phyloP scores from a whole-genome alignment of 2,329 filamentous ascomycete species.

The Talaromyces pinophilus region DNA sequence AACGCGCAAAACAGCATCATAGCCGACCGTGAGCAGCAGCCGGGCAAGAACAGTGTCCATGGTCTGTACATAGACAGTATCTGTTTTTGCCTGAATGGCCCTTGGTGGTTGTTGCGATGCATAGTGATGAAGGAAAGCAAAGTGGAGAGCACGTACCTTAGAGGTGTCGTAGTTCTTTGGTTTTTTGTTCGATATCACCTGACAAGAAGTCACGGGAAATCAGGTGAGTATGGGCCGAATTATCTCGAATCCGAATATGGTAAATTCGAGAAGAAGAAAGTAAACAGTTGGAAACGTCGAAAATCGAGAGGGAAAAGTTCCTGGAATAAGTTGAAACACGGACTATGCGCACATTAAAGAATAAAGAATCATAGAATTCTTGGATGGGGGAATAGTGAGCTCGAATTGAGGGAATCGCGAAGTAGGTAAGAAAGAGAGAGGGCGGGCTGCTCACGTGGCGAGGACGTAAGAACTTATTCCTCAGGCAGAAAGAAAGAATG shows the following conservation, averaged over 20 bases:
- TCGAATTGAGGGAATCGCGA: constrained; percentile 27
- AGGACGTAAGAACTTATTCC: constrained; percentile 29
- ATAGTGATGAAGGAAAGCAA: constrained; percentile 5
- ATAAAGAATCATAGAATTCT: constrained; percentile 8
- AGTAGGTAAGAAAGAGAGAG: constrained; percentile 30
- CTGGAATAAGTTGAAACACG: background rate
- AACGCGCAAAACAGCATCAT: constrained; percentile 16
- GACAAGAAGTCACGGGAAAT: constrained; percentile 45
- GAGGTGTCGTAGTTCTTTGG: constrained; percentile 4
- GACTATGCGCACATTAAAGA: constrained; percentile 1
- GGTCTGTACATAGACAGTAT: background rate
- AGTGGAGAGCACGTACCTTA: constrained; percentile 22
- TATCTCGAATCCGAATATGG: constrained; percentile 30
- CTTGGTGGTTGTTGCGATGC: constrained; percentile 16
- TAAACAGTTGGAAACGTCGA: constrained; percentile 23
- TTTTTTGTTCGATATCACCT: constrained; percentile 39
- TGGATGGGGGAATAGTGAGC: background rate
- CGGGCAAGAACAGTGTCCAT: constrained; percentile 6
- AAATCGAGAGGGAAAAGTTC: constrained; percentile 19
- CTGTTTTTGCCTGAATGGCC: background rate
- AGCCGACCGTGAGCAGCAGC: constrained; percentile 11
- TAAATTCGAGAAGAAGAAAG: constrained; percentile 30
- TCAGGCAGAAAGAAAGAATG: constrained; percentile 25
- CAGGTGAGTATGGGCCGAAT: constrained; percentile 32
- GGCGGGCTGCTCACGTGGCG: constrained; percentile 46